Percentiles rank a stretch among this genome's conserved stretches.
Evolutionary conservation across 495 filamentous ascomycete genomes (phyloP).

Genomic region (Filosporella fistucella): DNA sequence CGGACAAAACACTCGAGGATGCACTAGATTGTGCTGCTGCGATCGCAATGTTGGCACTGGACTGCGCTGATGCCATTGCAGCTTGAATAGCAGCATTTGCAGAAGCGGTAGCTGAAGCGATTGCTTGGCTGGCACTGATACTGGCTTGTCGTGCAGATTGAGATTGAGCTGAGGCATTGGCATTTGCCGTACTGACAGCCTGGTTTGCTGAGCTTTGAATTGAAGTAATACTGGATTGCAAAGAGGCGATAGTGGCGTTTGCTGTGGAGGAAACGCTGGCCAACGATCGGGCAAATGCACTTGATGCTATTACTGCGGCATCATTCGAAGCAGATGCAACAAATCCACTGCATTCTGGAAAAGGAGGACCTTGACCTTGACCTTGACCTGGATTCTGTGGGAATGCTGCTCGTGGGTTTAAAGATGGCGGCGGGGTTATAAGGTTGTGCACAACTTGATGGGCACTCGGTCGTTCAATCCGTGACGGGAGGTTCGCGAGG

Average conservation of each 20-base stretch:
- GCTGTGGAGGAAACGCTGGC: conserved; percentile 2
- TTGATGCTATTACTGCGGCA: neutral
- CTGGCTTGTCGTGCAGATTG: too few species aligned
- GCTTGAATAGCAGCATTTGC: neutral
- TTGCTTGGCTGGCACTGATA: neutral
- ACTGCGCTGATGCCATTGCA: conserved; percentile 2
- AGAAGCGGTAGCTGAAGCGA: neutral
- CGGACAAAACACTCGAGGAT: neutral
- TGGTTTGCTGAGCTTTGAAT: too few species aligned
- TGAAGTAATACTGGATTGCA: neutral
- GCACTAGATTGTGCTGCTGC: neutral
- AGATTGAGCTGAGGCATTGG: too few species aligned
- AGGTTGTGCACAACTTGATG: conserved; percentile 6
- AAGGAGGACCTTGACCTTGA: neutral
- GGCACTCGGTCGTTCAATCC: neutral
- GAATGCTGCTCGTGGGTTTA: neutral
- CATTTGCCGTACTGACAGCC: too few species aligned
- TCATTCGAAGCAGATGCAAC: neutral
- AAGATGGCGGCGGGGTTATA: conserved; percentile 1
- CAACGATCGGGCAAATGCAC: neutral
- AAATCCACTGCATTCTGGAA: conserved; percentile 6
- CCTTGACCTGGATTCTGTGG: too few species aligned
- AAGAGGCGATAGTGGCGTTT: neutral
- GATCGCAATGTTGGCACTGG: conserved; percentile 2
- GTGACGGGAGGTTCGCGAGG: conserved; percentile 1